Base-by-base conservation (phyloP, 78 protist genomes). In the Thecamonas trahens region DNA sequence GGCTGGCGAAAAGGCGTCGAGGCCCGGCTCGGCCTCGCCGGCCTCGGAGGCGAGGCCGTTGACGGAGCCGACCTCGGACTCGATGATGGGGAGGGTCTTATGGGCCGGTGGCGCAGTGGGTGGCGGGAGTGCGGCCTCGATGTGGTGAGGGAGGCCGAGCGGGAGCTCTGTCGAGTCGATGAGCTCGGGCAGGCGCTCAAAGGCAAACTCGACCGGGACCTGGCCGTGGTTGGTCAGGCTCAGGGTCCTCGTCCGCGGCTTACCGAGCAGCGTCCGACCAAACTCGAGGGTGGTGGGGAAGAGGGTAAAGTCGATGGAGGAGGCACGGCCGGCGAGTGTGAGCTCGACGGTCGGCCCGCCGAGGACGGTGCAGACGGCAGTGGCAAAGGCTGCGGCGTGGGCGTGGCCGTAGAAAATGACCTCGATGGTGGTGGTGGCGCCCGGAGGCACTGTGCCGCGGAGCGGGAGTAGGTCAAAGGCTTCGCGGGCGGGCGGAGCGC, bases 261-360 rank as follows among this genome's bases (percentile, higher is more conserved):
- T 17, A 55, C 70, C 82, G 64, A 44, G 70, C 18, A 3, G 31
- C 32, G 18, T 9, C 26, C 20, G 1, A 14, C 85, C 85, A 28
- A 77, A 77, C 53, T 80, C 87, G 32, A 86, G 34, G 15, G 1
- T 0, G 18, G 20, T 49, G 44, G 2, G 0, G 49, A 77, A 84
- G 35, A 86, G 61, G 40, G 8, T 24, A 78, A 60, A 86, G 42
- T 38, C 53, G 38, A 86, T 52, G 18, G 55, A 4, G 35, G 75
- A 26, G 3, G 86, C 63, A 49, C 63, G 74, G 44, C 84, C 92
- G 39, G 1, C 2, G 57, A 87, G 78, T 63, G n/a, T 24, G 35
- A 87, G 20, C 34, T 34, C 52, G 58, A 82, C 82, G 47, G 37
- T 54, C 8, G 92, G 89, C 28, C 92, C 92, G 38, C 86, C 92